phyloP scores from a whole-genome alignment of 306 rosid species.

The Casuarina cunninghamiana region DNA sequence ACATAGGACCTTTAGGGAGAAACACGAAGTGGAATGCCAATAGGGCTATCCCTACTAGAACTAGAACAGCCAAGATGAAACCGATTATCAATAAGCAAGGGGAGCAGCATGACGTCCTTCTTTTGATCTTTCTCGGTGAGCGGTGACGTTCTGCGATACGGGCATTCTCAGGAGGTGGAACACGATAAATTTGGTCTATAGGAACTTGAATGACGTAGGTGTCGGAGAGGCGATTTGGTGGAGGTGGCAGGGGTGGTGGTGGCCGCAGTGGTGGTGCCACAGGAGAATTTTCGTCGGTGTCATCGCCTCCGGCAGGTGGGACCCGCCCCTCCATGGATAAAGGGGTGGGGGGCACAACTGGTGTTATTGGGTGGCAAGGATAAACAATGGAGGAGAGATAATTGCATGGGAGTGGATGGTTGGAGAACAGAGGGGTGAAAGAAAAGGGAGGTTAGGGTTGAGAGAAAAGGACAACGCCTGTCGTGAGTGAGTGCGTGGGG shows the following conservation, averaged over 20 bases:
- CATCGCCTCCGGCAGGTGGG: background rate
- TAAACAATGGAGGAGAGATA: background rate
- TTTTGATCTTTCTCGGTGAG: background rate
- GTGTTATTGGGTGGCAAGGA: constrained; percentile 4
- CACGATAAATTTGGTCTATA: constrained; percentile 56
- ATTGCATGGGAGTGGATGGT: constrained; percentile 20
- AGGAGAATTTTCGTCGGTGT: background rate
- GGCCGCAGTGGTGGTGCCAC: background rate
- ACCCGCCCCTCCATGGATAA: constrained; percentile 53
- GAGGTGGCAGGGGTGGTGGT: background rate
- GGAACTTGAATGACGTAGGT: constrained; percentile 71
- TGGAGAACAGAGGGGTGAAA: background rate
- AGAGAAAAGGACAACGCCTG: constrained; percentile 1
- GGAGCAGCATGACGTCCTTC: background rate
- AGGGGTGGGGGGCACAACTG: constrained; percentile 24
- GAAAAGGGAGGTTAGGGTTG: background rate
- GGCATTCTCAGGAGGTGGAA: constrained; percentile 63
- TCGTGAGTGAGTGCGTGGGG: background rate
- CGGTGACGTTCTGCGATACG: constrained; percentile 32
- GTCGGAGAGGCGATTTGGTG: background rate
- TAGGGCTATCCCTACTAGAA: constrained; percentile 19
- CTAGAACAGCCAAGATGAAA: constrained; percentile 3
- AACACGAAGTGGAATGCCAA: constrained; percentile 23
- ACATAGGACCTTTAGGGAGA: constrained; percentile 39
- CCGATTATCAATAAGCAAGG: background rate